These are phyloP conservation scores for Strobilomyces confusus DNA, from an alignment of 768 basidiomycete genomes.

Conservation along the genomic window DNA sequence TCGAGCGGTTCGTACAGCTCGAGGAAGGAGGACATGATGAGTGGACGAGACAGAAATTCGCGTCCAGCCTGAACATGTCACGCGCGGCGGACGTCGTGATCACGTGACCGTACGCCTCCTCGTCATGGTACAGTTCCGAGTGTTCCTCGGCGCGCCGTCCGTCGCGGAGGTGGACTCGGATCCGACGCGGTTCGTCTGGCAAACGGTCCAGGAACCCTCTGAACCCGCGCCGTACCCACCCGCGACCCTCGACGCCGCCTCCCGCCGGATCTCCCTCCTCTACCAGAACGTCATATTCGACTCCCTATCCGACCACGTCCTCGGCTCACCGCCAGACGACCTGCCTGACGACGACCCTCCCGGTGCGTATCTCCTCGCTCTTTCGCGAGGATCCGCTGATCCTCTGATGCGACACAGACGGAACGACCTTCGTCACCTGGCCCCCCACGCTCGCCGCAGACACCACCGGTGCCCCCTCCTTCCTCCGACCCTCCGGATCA, in stretches of 20 bases:
- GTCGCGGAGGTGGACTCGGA: slow-evolving; percentile 34
- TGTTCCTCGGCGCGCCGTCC: slow-evolving; percentile 37
- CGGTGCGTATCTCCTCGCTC: slow-evolving; percentile 10
- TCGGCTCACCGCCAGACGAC: slow-evolving; percentile 15
- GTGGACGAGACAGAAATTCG: slow-evolving; percentile 22
- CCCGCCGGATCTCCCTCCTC: slow-evolving; percentile 61
- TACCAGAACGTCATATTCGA: slow-evolving; percentile 74
- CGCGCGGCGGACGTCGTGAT: slow-evolving; percentile 8
- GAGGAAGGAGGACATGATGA: slow-evolving; percentile 44
- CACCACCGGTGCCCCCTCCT: slow-evolving; percentile 21
- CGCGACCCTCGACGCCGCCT: slow-evolving; percentile 62
- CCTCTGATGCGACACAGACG: slow-evolving; percentile 30
- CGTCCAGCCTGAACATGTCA: slow-evolving; percentile 23
- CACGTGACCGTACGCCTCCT: slow-evolving; percentile 26
- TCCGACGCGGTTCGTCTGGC: slow-evolving; percentile 41
- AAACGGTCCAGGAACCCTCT: slow-evolving; percentile 32
- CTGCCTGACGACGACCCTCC: slow-evolving; percentile 1
- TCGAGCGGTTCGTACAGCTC: slow-evolving; percentile 85
- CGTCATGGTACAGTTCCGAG: not conserved
- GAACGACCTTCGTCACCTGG: slow-evolving; percentile 57
- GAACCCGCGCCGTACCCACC: slow-evolving; percentile 35
- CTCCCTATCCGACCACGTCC: slow-evolving; percentile 31
- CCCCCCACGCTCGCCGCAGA: slow-evolving; percentile 40
- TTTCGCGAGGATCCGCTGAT: slow-evolving; percentile 2
- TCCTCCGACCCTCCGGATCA: slow-evolving; percentile 28